These are phyloP conservation scores for Colletotrichum sp. DNA, from an alignment of 2,329 filamentous ascomycete species.

Conservation along the genomic window DNA sequence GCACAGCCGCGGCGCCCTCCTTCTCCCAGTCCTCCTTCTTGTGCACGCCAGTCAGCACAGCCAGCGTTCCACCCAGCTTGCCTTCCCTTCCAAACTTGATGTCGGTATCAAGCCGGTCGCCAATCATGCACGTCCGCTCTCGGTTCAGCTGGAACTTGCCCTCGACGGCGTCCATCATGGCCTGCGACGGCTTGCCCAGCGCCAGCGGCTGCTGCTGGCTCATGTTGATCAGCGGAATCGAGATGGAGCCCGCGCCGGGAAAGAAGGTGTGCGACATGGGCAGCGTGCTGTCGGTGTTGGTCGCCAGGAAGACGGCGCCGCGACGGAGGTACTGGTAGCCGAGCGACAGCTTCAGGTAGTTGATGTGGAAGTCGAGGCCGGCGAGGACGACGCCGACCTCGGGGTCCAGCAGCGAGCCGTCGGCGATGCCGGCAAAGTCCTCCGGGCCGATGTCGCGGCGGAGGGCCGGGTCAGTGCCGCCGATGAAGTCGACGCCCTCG, in stretches of 20 bases:
- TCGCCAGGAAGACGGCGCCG: constrained; percentile 88
- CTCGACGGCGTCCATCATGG: constrained; percentile 99
- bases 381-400: constrained; percentile 89
- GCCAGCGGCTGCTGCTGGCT: constrained; percentile 72
- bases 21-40: constrained; percentile 84
- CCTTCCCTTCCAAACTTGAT: constrained; percentile 95
- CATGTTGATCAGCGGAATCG: constrained; percentile 79
- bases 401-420: constrained; percentile 78
- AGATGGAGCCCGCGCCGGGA: constrained; percentile 86
- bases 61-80: constrained; percentile 86
- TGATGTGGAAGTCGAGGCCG: constrained; percentile 92
- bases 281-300: constrained; percentile 90
- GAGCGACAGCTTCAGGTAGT: constrained; percentile 88
- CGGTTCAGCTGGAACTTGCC: constrained; percentile 92
- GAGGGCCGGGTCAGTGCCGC: constrained; percentile 82
- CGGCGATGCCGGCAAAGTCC: constrained; percentile 81
- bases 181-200: constrained; percentile 93
- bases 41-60: constrained; percentile 88
- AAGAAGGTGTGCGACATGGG: constrained; percentile 85
- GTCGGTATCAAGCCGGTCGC: constrained; percentile 92
- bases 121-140: constrained; percentile 89
- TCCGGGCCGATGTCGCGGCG: constrained; percentile 79
- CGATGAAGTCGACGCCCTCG: constrained; percentile 81
- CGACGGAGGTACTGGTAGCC: constrained; percentile 85
- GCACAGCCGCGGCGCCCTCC: constrained; percentile 70